Evolutionary conservation across 495 filamentous ascomycete species (phyloP), one percentile per base, ranked within the genome.

Genomic region (Talaromyces borbonicus): DNA sequence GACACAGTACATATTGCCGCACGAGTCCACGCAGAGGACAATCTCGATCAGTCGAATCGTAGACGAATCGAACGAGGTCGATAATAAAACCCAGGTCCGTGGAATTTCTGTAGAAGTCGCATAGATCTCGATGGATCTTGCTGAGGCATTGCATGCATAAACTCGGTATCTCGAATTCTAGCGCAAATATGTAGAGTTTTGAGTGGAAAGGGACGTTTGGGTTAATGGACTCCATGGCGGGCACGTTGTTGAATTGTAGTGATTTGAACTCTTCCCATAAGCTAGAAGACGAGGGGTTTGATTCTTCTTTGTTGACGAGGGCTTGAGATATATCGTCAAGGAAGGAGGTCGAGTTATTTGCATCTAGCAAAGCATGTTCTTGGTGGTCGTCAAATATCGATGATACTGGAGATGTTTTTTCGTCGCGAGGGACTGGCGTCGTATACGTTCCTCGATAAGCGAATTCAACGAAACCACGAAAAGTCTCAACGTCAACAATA

Each of bases 181-280:
- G 22, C 4, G 39, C 39, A 43, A 43, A 43, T 1, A 43, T 22
- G 15, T 43, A 26, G 8, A 43, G 26, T 19, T 29, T 43, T 25
- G 39, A 8, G 8, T 43, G 39, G n/a, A 43, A 43, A 8, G 26
- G 14, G n/a, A 43, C 9, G 15, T 43, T 29, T 43, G 39, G 39
- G 8, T 43, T 36, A 18, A 36, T 18, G n/a, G 33, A 36, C 8
- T 9, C 15, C 33, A 36, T 36, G 15, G 33, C 33, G 4, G 33
- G 33, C 3, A 36, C 33, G 7, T 36, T 14, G 33, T 20, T 14
- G 33, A 36, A 36, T 5, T 19, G 9, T 9, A 36, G 33, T 2
- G 33, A 19, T 19, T 18, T 36, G 33, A 36, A 36, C 4, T 36
- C 7, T 36, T 19, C 15, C 3, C 4, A 36, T 14, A 11, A 36